Base-by-base conservation (phyloP, 2,329 filamentous ascomycete species). In the Aspergillus quadricinctus region DNA sequence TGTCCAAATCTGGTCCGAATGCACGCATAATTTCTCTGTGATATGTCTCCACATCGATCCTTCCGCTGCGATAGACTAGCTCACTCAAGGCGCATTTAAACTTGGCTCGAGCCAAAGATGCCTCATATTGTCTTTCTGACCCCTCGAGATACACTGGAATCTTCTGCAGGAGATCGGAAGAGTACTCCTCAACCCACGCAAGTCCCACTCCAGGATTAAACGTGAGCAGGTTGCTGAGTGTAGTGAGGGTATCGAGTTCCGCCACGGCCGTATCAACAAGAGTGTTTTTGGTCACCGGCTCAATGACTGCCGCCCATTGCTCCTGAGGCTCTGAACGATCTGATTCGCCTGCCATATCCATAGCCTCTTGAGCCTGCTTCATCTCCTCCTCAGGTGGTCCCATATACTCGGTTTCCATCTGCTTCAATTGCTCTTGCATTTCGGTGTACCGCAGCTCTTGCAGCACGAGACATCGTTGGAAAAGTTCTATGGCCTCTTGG, bases 241-340 rank as follows among this genome's bases (percentile, higher is more conserved):
- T 80, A 56, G 75, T 83, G 67, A 78, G 79, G 49, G 73, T 81
- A 62, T 75, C 83, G 51, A 90, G 70, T 60, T 87, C 84, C 4
- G 87, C 85, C 31, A 88, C 77, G 14, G 85, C 79, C 0, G 87
- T 90, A 58, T 91, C 88, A 1, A 90, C 75, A 6, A 91, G 79
- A 1, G 84, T 84, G 49, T 80, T 78, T 27, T 83, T 80, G 1
- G 86, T 88, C 27, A 89, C 76, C 0, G 87, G 84, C 60, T 88
- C 85, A 53, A 88, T 78, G n/a, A 90, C 79, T 3, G 79, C 82
- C 19, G 85, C 86, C 81, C 85, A 88, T 64, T 87, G 81, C 57
- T 85, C 85, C 40, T 81, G 57, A 46, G 62, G 72, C 49, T 67
- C 67, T 14, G 58, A 50, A 21, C 53, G 40, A 3, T 67, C 64